Conservation (phyloP, 257 asterid species). For the Solanum pinnatisectum region DNA sequence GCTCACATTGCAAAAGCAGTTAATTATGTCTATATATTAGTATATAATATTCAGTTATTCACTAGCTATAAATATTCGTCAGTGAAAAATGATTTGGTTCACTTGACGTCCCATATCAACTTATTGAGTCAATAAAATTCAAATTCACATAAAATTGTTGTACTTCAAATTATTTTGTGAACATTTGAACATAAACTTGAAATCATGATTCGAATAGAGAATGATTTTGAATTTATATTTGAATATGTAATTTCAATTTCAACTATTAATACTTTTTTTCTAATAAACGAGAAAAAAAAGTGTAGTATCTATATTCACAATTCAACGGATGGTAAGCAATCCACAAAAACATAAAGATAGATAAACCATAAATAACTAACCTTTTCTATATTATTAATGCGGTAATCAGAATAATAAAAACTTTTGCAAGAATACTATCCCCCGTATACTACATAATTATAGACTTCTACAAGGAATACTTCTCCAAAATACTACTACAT, state of each 20-base stretch:
- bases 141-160: background rate
- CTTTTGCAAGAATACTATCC: background rate
- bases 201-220: no score
- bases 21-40: no score
- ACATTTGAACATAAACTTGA: background rate
- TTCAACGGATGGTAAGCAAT: background rate
- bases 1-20: no score
- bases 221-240: background rate
- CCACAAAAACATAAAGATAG: background rate
- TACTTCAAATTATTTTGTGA: background rate
- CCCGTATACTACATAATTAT: background rate
- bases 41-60: background rate
- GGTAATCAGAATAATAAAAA: background rate
- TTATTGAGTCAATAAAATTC: background rate
- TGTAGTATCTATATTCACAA: background rate
- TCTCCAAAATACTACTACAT: background rate
- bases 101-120: background rate
- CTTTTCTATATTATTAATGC: background rate
- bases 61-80: background rate
- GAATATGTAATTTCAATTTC: no score
- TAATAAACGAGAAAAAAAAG: no score
- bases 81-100: background rate
- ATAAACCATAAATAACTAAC: background rate
- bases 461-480: background rate
- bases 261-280: no score